A percentile compares a stretch with the other conserved stretches of the same genome.
Evolutionary conservation across 768 basidiomycete genomes (phyloP).

Genomic region (Saitozyma sp.): DNA sequence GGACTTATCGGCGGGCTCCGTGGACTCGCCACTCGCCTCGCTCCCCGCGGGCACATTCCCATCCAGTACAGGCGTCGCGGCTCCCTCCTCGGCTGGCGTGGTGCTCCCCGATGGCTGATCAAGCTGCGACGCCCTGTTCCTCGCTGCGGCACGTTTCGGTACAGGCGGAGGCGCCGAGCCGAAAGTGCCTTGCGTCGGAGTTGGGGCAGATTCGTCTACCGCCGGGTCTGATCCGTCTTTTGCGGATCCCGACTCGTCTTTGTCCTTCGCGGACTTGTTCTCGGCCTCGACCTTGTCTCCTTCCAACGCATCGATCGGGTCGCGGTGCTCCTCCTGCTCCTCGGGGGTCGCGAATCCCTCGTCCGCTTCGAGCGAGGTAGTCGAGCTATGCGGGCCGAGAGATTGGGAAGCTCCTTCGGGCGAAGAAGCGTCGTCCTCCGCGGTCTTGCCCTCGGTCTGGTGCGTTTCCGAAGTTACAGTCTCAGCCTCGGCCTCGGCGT

Average conservation of each 20-base stretch:
- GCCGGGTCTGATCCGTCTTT: background rate
- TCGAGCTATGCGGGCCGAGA: too few relatives aligned
- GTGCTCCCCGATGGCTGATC: constrained; percentile 4
- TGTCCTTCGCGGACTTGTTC: constrained; percentile 6
- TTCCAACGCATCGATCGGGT: background rate
- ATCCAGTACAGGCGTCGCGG: too few relatives aligned
- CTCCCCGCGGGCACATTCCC: too few relatives aligned
- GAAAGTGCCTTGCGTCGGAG: background rate
- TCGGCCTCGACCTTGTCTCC: background rate
- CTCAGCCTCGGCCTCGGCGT: constrained; percentile 1
- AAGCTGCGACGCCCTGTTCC: constrained; percentile 16
- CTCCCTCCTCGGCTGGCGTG: constrained; percentile 6
- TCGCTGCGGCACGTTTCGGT: constrained; percentile 28
- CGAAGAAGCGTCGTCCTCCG: background rate
- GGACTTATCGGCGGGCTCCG: too few relatives aligned
- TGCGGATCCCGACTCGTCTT: background rate
- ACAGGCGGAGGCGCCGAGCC: constrained; percentile 28
- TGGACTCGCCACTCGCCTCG: too few relatives aligned
- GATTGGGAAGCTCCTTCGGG: constrained; percentile 2
- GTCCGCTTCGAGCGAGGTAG: too few relatives aligned
- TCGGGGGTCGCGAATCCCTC: background rate
- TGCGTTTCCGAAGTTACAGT: too few relatives aligned
- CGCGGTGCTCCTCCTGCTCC: background rate
- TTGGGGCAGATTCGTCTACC: constrained; percentile 1
- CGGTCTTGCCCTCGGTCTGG: too few relatives aligned